These are phyloP conservation scores for Akanthomyces muscarius DNA, from an alignment of 2,329 filamentous ascomycete species.

Conservation along the genomic window DNA sequence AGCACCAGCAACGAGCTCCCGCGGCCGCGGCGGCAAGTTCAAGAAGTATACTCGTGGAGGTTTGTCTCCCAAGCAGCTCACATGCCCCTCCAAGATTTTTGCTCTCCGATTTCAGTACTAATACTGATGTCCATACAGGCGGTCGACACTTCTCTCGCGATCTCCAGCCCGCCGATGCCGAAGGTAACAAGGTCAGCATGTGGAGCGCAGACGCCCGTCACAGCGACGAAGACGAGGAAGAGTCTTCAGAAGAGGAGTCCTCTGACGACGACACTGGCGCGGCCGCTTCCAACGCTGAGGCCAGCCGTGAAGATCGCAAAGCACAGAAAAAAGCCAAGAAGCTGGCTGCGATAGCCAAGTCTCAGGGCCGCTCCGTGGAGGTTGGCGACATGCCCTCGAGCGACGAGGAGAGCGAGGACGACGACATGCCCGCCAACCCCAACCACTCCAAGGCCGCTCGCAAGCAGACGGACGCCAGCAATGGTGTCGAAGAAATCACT, in stretches of 20 bases:
- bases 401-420: conserved; percentile 52
- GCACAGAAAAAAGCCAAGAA: conserved; percentile 87
- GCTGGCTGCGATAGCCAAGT: conserved; percentile 76
- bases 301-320: conserved; percentile 75
- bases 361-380: conserved; percentile 66
- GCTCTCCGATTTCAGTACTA: conserved; percentile 17
- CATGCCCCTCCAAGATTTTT: background rate
- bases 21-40: conserved; percentile 89
- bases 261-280: conserved; percentile 47
- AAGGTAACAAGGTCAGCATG: conserved; percentile 86
- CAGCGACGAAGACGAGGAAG: conserved; percentile 48
- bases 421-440: conserved; percentile 78
- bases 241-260: conserved; percentile 50
- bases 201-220: conserved; percentile 63
- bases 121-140: conserved; percentile 48
- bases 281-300: conserved; percentile 42
- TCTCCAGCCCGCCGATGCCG: conserved; percentile 79
- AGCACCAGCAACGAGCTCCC: conserved; percentile 48
- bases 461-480: conserved; percentile 45
- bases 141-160: conserved; percentile 95
- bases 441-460: conserved; percentile 80
- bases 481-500: conserved; percentile 46
- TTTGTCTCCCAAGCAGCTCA: conserved; percentile 31
- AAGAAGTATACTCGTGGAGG: conserved; percentile 91
- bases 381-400: conserved; percentile 83